A percentile compares a stretch with the other conserved stretches of the same genome.
These are phyloP conservation scores for Nadsonia commutata DNA, from an alignment of 1,139 yeast genomes.

Conservation along the genomic window DNA sequence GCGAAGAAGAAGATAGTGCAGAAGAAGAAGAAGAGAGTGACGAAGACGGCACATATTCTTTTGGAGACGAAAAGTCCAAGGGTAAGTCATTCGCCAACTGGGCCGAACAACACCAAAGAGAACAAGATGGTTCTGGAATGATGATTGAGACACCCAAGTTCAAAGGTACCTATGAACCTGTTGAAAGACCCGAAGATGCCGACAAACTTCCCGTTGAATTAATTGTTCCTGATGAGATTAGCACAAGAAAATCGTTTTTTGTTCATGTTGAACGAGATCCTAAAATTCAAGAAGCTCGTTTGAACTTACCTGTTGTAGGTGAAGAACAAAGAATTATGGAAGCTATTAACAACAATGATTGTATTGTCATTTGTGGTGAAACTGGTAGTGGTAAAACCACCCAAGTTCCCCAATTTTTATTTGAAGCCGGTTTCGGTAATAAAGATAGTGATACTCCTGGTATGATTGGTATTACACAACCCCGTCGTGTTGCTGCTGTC, in stretches of 20 bases:
- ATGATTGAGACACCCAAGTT: slow-evolving; percentile 19
- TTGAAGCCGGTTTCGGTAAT: slow-evolving; percentile 78
- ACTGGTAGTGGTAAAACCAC: slow-evolving; percentile 98
- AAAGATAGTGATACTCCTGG: slow-evolving; percentile 60
- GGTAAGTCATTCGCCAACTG: slow-evolving; percentile 39
- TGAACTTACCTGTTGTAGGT: slow-evolving; percentile 71
- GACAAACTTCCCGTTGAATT: slow-evolving; percentile 33
- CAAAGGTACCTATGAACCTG: slow-evolving; percentile 20
- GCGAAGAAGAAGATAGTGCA: slow-evolving; percentile 14
- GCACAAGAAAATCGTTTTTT: slow-evolving; percentile 52
- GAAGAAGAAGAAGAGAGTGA: slow-evolving; percentile 18
- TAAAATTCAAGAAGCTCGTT: slow-evolving; percentile 50
- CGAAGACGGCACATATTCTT: slow-evolving; percentile 12
- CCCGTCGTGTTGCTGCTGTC: slow-evolving; percentile 96
- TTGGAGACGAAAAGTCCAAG: slow-evolving; percentile 16
- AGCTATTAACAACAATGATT: slow-evolving; percentile 84
- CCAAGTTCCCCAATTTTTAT: slow-evolving; percentile 86
- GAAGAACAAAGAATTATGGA: slow-evolving; percentile 95
- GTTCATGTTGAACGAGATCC: slow-evolving; percentile 53
- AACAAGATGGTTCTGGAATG: slow-evolving; percentile 8
- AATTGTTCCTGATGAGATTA: slow-evolving; percentile 31
- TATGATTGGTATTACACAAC: slow-evolving; percentile 92
- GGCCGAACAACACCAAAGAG: slow-evolving; percentile 30
- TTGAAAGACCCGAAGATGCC: slow-evolving; percentile 23
- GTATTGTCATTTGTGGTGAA: slow-evolving; percentile 88